Evolutionary conservation across 306 rosid species (phyloP), one percentile per base, ranked within the genome.

Genomic region (Fragaria iinumae): DNA sequence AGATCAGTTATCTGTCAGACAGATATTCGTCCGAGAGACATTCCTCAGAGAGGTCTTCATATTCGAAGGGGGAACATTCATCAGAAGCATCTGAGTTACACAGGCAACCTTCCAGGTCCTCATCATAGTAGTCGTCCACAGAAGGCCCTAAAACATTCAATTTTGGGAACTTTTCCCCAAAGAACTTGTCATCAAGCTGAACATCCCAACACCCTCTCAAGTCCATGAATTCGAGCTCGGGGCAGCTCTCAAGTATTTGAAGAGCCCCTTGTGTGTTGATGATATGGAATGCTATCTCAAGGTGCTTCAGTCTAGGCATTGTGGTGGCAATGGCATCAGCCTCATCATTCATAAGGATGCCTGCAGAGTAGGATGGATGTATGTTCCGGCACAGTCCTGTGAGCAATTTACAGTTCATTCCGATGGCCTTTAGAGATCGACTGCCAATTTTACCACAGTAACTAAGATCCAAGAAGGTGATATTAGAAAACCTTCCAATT

Each of bases 191-290:
- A 36, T 96, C 98, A 0, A 92, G 84, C 65, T 76, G 67, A 16
- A 96, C 96, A 74, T 89, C 93, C 98, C 99, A 91, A 84, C 98
- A 92, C 4, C 99, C 99, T 76, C 98, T 86, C 76, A 87, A 88
- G 70, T 96, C 98, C 79, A 96, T 71, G 49, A 88, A 87, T 12
- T 91, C 97, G 2, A 96, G 96, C 77, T 89, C 77, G 2, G 89
- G 84, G 73, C 98, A 92, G 76, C 78, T 69, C 2, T 97, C 82
- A 20, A 92, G 91, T 69, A 96, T 88, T 36, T 81, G 66, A 45
- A 87, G 81, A 55, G 88, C 87, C 13, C 98, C 91, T 0, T 74
- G 68, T 0, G 98, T 86, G 85, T 87, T 87, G 32, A 87, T 75
- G 29, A 87, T 78, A 71, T 92, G 96, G 79, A 92, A 96, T 53